Percentiles rank a stretch among this genome's conserved stretches.
Conservation (phyloP, 768 basidiomycete species). For the Agaricus subrufescens region DNA sequence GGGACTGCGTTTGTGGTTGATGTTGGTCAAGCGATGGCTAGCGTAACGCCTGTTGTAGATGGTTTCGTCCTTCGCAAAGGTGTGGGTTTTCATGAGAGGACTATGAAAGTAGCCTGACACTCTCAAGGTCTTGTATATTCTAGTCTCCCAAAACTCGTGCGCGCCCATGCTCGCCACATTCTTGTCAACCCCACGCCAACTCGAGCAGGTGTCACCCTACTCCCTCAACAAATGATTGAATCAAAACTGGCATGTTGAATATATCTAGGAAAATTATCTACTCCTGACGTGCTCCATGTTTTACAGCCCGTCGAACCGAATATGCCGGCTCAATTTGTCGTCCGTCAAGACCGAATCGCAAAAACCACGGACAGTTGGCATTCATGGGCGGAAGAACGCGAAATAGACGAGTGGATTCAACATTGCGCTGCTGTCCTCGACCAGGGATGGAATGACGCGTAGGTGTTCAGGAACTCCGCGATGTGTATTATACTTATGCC, state of each 20-base stretch:
- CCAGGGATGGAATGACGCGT: slow-evolving; percentile 89
- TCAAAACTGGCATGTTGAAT: slow-evolving; percentile 54
- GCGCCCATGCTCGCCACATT: slow-evolving; percentile 70
- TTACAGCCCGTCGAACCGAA: slow-evolving; percentile 68
- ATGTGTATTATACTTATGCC: neutral
- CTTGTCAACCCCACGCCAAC: slow-evolving; percentile 44
- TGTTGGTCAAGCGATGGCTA: slow-evolving; percentile 83
- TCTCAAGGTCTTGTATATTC: slow-evolving; percentile 71
- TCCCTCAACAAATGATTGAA: slow-evolving; percentile 87
- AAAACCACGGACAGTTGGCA: slow-evolving; percentile 82
- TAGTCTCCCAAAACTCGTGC: slow-evolving; percentile 72
- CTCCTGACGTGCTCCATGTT: slow-evolving; percentile 2
- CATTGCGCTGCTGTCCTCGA: slow-evolving; percentile 82
- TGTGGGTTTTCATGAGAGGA: slow-evolving; percentile 34
- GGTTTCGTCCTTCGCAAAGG: slow-evolving; percentile 98
- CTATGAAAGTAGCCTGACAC: neutral
- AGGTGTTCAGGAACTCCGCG: slow-evolving; percentile 18
- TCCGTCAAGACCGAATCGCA: slow-evolving; percentile 70
- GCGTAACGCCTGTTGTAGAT: slow-evolving; percentile 93
- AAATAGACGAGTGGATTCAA: slow-evolving; percentile 94
- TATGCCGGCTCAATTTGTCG: slow-evolving; percentile 55
- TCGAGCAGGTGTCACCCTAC: slow-evolving; percentile 61
- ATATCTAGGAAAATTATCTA: neutral
- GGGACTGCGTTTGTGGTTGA: slow-evolving; percentile 97
- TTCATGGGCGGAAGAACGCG: slow-evolving; percentile 69